phyloP scores from a whole-genome alignment of 1,139 yeast species.

The Fermentozyma sake region DNA sequence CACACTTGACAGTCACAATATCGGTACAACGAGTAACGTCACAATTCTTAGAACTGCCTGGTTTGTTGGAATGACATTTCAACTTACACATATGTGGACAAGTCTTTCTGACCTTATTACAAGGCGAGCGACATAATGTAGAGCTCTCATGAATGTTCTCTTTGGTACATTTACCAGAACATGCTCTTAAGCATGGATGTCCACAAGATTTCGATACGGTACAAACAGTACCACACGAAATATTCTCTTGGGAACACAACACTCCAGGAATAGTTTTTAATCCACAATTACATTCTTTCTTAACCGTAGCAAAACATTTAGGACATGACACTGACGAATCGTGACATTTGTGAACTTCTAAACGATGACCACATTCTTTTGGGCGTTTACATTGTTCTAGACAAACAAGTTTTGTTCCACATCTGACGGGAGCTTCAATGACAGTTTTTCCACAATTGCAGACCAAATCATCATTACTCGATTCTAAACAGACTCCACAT shows the following conservation, averaged over 20 bases:
- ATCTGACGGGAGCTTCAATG: slow-evolving; percentile 80
- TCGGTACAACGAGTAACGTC: slow-evolving; percentile 44
- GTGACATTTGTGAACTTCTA: slow-evolving; percentile 75
- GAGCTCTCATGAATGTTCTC: slow-evolving; percentile 30
- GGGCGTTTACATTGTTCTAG: slow-evolving; percentile 61
- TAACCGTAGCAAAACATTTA: slow-evolving; percentile 66
- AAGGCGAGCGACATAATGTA: slow-evolving; percentile 47
- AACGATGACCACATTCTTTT: slow-evolving; percentile 70
- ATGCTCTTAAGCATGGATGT: slow-evolving; percentile 63
- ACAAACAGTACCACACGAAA: slow-evolving; percentile 73
- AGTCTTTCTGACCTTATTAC: slow-evolving; percentile 44
- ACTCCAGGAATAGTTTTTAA: slow-evolving; percentile 55
- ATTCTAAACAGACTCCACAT: slow-evolving; percentile 81
- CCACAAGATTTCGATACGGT: slow-evolving; percentile 57
- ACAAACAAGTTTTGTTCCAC: slow-evolving; percentile 79
- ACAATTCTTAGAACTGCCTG: slow-evolving; percentile 31
- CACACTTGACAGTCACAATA: slow-evolving; percentile 48
- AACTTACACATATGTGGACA: slow-evolving; percentile 66
- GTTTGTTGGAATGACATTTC: slow-evolving; percentile 59
- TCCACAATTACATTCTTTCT: slow-evolving; percentile 71
- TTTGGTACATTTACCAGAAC: slow-evolving; percentile 40
- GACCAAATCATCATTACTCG: slow-evolving; percentile 72
- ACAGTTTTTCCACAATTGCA: slow-evolving; percentile 86
- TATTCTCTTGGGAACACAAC: slow-evolving; percentile 64
- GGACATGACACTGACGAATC: slow-evolving; percentile 62